phyloP scores from a whole-genome alignment of 768 basidiomycete genomes.

The Rhodotorula graminis region DNA sequence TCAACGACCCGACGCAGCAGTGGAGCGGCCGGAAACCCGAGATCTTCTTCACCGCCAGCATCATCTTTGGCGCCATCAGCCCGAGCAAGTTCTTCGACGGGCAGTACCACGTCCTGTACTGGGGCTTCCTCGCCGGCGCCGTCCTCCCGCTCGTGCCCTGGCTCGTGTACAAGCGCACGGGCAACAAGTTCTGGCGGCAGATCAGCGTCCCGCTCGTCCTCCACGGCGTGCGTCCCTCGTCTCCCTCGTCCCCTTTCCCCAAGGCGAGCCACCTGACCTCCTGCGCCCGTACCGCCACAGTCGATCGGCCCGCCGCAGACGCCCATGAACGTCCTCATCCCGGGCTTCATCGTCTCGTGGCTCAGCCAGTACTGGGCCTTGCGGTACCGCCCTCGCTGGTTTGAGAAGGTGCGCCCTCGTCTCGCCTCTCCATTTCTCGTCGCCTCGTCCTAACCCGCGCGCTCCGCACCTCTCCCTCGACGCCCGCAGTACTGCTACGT shows the following conservation, averaged over 20 bases:
- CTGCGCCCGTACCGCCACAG: not conserved
- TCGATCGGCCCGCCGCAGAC: conserved; percentile 40
- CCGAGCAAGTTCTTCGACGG: conserved; percentile 42
- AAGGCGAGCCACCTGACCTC: no score
- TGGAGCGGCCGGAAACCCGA: conserved; percentile 40
- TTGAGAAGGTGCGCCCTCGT: conserved; percentile 28
- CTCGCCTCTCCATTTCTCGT: no score
- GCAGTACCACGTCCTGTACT: conserved; percentile 41
- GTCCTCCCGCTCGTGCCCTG: conserved; percentile 42
- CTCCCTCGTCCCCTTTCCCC: not conserved
- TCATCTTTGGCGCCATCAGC: conserved; percentile 25
- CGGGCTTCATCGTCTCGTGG: conserved; percentile 40
- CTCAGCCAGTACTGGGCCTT: conserved; percentile 39
- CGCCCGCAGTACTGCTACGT: conserved; percentile 33
- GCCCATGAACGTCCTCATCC: conserved; percentile 41
- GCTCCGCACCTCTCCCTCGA: not conserved
- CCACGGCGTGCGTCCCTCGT: conserved; percentile 29
- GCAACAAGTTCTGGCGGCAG: conserved; percentile 31
- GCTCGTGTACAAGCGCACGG: conserved; percentile 34
- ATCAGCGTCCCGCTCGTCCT: conserved; percentile 41
- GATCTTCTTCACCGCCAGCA: conserved; percentile 35
- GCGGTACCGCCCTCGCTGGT: conserved; percentile 37
- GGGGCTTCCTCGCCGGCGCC: conserved; percentile 41
- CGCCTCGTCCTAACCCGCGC: no score
- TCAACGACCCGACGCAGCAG: conserved; percentile 40